Evolutionary conservation across 768 basidiomycete genomes (phyloP), one percentile per base, ranked within the genome.

Genomic region (Xerocomus brunneocitrinus): DNA sequence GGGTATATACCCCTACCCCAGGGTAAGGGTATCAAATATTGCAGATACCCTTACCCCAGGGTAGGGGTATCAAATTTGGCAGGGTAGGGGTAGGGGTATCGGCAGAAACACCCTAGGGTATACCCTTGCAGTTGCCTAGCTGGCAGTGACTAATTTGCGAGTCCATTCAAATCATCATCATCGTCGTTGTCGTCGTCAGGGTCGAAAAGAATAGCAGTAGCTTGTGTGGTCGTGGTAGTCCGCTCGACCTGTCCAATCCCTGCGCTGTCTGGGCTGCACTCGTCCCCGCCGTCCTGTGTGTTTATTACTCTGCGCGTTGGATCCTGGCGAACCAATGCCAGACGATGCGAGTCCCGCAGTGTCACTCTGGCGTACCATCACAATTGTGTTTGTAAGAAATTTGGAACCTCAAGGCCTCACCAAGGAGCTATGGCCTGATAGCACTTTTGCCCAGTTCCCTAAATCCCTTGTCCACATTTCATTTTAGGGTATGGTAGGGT

Each of bases 81-180:
- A n/a, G n/a, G n/a, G n/a, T n/a, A n/a, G n/a, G n/a, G n/a, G n/a
- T n/a, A n/a, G n/a, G n/a, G n/a, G n/a, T n/a, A n/a, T n/a, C n/a
- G n/a, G n/a, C n/a, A n/a, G n/a, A n/a, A n/a, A n/a, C n/a, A n/a
- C n/a, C n/a, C n/a, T n/a, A n/a, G n/a, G n/a, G n/a, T n/a, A n/a
- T n/a, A n/a, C n/a, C n/a, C n/a, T n/a, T n/a, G n/a, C n/a, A n/a
- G n/a, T n/a, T n/a, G n/a, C n/a, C n/a, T n/a, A n/a, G 71, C 78
- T 1, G 88, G 89, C 5, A 91, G 78, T 1, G 89, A 89, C 66
- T 19, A 19, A 19, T 70, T 87, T 28, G 80, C 89, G 49, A 91
- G 85, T 10, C 84, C 87, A 68, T 87, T 85, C 62, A 90, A 78
- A 50, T 42, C 47, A 47, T 50, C 41, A 48, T 47, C 31, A 58